Evolutionary conservation across 768 basidiomycete genomes (phyloP), one percentile per base, ranked within the genome.

Genomic region (Mycena rosella): DNA sequence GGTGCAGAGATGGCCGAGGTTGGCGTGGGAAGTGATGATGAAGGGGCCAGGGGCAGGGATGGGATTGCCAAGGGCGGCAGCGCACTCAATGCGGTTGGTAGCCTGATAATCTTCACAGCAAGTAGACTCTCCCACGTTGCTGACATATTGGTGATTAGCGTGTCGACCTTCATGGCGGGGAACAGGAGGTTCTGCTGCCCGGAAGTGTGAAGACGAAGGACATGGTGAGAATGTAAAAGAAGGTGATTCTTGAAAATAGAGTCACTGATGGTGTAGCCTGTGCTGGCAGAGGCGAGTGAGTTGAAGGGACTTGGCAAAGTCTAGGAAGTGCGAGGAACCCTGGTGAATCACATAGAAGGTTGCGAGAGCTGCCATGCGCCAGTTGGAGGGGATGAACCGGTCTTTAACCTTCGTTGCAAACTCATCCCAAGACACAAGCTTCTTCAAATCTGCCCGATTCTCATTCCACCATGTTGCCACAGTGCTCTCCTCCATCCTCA

Each of bases 161-260:
- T 8, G 29, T 62, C 60, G 27, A 53, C 51, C 20, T 42, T 40
- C 51, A 62, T 53, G 2, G 49, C 44, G 4, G 27, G 27, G 14
- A 40, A 62, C 1, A 51, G 36, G 20, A 62, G 15, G 5, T 15
- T 26, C 5, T 29, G 26, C 13, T 53, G 49, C 10, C 60, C 60
- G 24, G 24, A 42, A 30, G 53, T 18, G 29, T 51, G 60, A 10
- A 62, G 60, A 20, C 51, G 51, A 6, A 62, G 60, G 51, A 62
- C 48, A 15, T 36, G 48, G 20, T 61, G 60, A 2, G 32, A 14
- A n/a, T 29, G 22, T 48, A 61, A 61, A 4, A 61, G 49, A 8
- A 62, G 60, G 29, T 62, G 60, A 18, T 62, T 62, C 51, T 62
- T 62, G 10, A 62, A 8, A 27, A 62, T 34, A 8, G 52, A 42